A percentile compares a stretch with the other conserved stretches of the same genome.
These are phyloP conservation scores for Chaetomium tenue DNA, from an alignment of 495 filamentous ascomycete species.

Conservation along the genomic window DNA sequence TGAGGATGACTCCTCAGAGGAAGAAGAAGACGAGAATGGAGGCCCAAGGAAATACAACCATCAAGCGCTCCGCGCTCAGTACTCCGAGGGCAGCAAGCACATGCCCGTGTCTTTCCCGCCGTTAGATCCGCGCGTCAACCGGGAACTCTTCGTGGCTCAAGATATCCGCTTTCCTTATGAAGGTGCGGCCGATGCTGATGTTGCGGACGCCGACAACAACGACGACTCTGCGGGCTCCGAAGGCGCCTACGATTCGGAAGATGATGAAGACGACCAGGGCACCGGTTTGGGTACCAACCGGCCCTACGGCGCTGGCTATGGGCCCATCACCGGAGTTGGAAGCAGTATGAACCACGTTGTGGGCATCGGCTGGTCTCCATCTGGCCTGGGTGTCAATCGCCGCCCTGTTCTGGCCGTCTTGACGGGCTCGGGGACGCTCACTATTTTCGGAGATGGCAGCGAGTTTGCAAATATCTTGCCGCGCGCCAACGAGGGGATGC, in stretches of 20 bases:
- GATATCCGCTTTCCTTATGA: conserved; percentile 32
- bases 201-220: conserved; percentile 20
- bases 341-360: conserved; percentile 51
- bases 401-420: conserved; percentile 46
- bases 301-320: conserved; percentile 44
- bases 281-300: conserved; percentile 22
- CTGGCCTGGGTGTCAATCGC: conserved; percentile 45
- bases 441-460: conserved; percentile 46
- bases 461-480: conserved; percentile 29
- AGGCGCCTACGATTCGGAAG: conserved; percentile 18
- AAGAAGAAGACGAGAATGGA: conserved; percentile 19
- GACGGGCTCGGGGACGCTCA: conserved; percentile 41
- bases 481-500: conserved; percentile 32
- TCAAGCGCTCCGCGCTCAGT: conserved; percentile 30
- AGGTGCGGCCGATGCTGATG: conserved; percentile 16
- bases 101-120: conserved; percentile 40
- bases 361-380: conserved; percentile 46
- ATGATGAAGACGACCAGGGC: conserved; percentile 10
- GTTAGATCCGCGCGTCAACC: conserved; percentile 38
- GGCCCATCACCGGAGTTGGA: conserved; percentile 43
- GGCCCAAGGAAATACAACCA: conserved; percentile 14
- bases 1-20: conserved; percentile 27
- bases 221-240: conserved; percentile 18
- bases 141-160: conserved; percentile 33
- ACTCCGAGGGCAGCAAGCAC: conserved; percentile 37